Evolutionary conservation across 2,329 filamentous ascomycete genomes (phyloP), one percentile per base, ranked within the genome.

Genomic region (Colletotrichum lupini): DNA sequence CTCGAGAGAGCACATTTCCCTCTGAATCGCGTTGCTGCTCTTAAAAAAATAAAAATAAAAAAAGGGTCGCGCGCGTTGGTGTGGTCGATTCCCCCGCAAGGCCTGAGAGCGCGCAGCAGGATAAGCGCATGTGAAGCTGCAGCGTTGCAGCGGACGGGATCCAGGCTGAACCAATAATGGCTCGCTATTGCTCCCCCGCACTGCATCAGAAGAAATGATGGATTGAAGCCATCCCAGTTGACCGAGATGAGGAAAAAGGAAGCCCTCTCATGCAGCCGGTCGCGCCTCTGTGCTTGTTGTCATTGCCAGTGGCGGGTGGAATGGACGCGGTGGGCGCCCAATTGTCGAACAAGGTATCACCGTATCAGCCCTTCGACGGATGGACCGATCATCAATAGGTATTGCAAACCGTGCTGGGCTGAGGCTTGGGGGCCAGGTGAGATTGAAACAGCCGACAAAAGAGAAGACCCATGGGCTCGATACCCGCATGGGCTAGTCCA

Each of bases 381-480:
- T 22, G 42, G 19, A 9, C 42, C 19, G 42, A 8, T 9, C 14
- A 22, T 37, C 26, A 37, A 24, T 24, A 32, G 30, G 30, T 32
- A 22, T 46, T n/a, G 58, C 2, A 24, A 60, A 42, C 24, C 24
- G 58, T 22, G n/a, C 58, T 61, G 37, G 42, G 26, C 28, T 19
- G 11, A 56, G 16, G 26, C 14, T 42, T 55, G 58, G 37, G 22
- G 52, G 32, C 46, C 3, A 53, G 46, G 49, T 37, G 49, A 32
- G 32, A 52, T 53, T 73, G 70, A 70, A 70, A 70, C 70, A 65
- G 26, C 55, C 32, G 60, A 53, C 22, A 68, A 68, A 68, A 68
- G 28, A 58, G 63, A 72, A 63, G 58, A 64, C 19, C 59, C 53
- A 59, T 64, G 66, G 35, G 35, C 59, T 68, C 35, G 49, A 65